These are phyloP conservation scores for Dentiscutata heterogama DNA, from an alignment of 371 early-diverging fungal genomes.

Conservation along the genomic window DNA sequence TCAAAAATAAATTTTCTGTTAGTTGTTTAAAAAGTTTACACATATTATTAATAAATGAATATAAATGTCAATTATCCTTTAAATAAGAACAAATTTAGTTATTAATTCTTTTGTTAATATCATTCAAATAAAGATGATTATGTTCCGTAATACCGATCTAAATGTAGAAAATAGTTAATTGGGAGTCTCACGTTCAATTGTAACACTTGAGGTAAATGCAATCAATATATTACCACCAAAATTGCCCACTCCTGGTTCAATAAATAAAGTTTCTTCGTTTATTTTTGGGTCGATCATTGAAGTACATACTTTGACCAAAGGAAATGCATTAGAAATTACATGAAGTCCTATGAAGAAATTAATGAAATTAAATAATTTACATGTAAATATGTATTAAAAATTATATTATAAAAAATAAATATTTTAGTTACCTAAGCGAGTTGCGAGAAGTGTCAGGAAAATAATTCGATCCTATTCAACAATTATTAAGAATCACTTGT, in stretches of 20 bases:
- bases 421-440: conserved; percentile 64
- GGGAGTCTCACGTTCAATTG: no score
- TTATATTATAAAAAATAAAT: neutral
- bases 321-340: conserved; percentile 84
- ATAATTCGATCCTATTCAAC: conserved; percentile 74
- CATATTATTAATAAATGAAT: no score
- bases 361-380: neutral
- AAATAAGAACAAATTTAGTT: no score
- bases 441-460: conserved; percentile 82
- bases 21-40: no score
- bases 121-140: no score
- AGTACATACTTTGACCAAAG: conserved; percentile 82
- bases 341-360: conserved; percentile 61
- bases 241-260: conserved; percentile 90
- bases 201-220: no score
- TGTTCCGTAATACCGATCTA: no score
- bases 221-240: conserved; percentile 69
- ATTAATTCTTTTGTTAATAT: no score
- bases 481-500: conserved; percentile 8
- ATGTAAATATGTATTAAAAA: neutral
- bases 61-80: no score
- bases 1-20: no score
- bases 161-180: no score
- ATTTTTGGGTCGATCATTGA: conserved; percentile 78
- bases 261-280: conserved; percentile 70